phyloP scores from a whole-genome alignment of 2,329 filamentous ascomycete species.

The Fusarium sp. region DNA sequence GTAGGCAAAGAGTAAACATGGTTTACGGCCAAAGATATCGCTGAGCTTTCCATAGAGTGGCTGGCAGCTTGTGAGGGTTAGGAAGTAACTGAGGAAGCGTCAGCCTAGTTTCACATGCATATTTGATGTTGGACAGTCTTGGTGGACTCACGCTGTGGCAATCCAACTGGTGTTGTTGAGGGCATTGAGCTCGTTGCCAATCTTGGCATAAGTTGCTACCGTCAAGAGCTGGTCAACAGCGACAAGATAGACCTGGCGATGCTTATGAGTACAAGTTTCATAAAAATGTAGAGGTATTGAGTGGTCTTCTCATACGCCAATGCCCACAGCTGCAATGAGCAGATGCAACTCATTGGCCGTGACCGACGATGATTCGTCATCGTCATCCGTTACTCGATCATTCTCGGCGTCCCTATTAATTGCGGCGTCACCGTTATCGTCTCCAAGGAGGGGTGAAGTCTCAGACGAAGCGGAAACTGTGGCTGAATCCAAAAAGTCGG shows the following conservation, averaged over 20 bases:
- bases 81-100: constrained; percentile 64
- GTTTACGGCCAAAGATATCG: constrained; percentile 76
- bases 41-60: constrained; percentile 76
- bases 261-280: constrained; percentile 2
- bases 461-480: constrained; percentile 29
- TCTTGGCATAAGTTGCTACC: constrained; percentile 79
- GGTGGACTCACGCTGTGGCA: constrained; percentile 55
- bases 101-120: background rate
- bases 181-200: constrained; percentile 78
- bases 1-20: constrained; percentile 71
- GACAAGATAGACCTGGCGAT: constrained; percentile 70
- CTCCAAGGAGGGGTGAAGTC: constrained; percentile 43
- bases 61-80: constrained; percentile 79
- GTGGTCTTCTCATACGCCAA: constrained; percentile 44
- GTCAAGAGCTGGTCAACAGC: constrained; percentile 81
- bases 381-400: constrained; percentile 2
- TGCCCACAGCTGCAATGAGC: constrained; percentile 51
- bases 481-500: constrained; percentile 3
- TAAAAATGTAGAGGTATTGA: background rate
- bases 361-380: constrained; percentile 9
- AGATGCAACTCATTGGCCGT: constrained; percentile 51
- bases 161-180: constrained; percentile 81
- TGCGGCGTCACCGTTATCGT: background rate
- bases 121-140: background rate
- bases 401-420: constrained; percentile 25